Conservation (phyloP, 768 basidiomycete species). For the Podaxis carcinomalis region DNA sequence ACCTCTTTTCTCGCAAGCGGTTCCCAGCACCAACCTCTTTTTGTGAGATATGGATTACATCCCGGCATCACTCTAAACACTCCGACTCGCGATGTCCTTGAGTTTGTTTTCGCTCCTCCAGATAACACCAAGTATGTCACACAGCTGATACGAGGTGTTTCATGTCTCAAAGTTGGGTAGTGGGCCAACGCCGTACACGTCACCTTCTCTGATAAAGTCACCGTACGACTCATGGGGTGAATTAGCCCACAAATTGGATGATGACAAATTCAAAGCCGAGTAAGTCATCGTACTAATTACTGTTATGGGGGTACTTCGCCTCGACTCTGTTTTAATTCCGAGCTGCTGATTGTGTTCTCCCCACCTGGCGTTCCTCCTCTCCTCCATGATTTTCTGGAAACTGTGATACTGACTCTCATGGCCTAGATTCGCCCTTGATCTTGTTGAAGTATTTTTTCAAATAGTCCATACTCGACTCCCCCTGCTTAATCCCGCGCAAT, state of each 20-base stretch:
- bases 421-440: constrained; percentile 82
- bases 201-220: constrained; percentile 33
- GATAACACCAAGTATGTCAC: constrained; percentile 44
- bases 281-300: constrained; percentile 44
- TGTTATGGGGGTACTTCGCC: constrained; percentile 17
- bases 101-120: constrained; percentile 74
- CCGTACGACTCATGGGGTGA: constrained; percentile 74
- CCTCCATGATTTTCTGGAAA: constrained; percentile 13
- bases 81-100: constrained; percentile 61
- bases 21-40: constrained; percentile 31
- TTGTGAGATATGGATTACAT: constrained; percentile 46
- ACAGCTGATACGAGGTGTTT: constrained; percentile 13
- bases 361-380: constrained; percentile 12
- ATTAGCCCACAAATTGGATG: constrained; percentile 63
- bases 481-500: constrained; percentile 78
- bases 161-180: constrained; percentile 23
- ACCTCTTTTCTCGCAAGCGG: constrained; percentile 16
- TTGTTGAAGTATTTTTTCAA: constrained; percentile 94
- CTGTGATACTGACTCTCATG: constrained; percentile 14
- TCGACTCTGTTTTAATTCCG: background rate
- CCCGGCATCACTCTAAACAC: constrained; percentile 54
- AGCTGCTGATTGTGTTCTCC: constrained; percentile 6
- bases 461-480: constrained; percentile 87
- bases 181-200: constrained; percentile 31
- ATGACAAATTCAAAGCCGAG: constrained; percentile 77